Conservation (phyloP, 208 protist genomes). For the Trypanosoma rangeli region DNA sequence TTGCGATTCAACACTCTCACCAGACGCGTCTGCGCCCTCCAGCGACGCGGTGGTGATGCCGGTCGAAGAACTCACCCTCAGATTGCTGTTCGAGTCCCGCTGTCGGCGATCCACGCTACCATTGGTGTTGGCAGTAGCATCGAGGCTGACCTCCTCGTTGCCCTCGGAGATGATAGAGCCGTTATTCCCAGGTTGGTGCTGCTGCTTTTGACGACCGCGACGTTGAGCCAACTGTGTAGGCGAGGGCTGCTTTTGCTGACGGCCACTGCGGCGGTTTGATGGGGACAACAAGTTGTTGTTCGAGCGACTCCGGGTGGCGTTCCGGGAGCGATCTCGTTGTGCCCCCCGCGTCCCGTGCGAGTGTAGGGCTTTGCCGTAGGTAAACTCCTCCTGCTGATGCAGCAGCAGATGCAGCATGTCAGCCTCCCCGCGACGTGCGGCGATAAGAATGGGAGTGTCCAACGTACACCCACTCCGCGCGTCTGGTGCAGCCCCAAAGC, state of each 20-base stretch:
- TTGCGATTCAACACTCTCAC: not conserved
- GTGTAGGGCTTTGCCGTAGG: not conserved
- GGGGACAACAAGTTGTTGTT: not conserved
- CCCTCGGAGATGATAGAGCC: not conserved
- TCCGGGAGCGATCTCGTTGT: not conserved
- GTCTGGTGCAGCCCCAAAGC: constrained; percentile 41
- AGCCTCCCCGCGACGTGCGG: constrained; percentile 31
- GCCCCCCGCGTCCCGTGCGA: not conserved
- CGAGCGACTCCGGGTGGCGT: not conserved
- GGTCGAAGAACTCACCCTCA: too few species aligned
- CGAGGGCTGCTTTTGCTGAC: not conserved
- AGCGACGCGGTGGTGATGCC: too few species aligned
- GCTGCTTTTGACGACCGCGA: not conserved
- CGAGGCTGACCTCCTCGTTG: not conserved
- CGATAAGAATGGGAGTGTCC: constrained; percentile 64
- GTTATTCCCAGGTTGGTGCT: not conserved
- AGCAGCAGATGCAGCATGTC: constrained; percentile 26
- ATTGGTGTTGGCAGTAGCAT: not conserved
- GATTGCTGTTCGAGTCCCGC: too few species aligned
- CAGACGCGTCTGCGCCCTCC: not conserved
- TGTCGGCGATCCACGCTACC: not conserved
- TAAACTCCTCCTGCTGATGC: constrained; percentile 21
- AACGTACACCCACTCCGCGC: constrained; percentile 56
- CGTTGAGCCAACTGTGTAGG: not conserved
- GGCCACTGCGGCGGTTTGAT: not conserved